Conservation (phyloP, 768 basidiomycete species). For the Amanita brunnescens region DNA sequence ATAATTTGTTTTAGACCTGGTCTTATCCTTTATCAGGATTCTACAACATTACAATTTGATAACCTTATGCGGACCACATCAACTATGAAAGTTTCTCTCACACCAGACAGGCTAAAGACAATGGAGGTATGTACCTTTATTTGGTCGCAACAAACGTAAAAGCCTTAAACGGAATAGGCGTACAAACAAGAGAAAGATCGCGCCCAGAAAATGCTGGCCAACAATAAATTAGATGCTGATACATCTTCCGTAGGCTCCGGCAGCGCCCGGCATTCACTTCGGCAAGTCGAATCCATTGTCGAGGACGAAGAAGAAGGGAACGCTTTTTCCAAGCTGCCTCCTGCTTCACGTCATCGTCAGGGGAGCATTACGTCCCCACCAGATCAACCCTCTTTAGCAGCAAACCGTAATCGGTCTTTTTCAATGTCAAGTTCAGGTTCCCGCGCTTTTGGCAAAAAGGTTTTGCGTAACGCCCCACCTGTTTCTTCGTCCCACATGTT, state of each 20-base stretch:
- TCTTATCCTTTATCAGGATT: constrained; percentile 31
- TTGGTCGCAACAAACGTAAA: constrained; percentile 25
- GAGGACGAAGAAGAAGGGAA: constrained; percentile 63
- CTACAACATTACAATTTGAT: constrained; percentile 70
- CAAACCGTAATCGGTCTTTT: constrained; percentile 30
- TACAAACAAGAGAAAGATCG: constrained; percentile 69
- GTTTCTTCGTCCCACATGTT: constrained; percentile 21
- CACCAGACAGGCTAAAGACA: constrained; percentile 85
- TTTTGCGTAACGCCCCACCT: constrained; percentile 23
- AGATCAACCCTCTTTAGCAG: constrained; percentile 20
- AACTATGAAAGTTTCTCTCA: constrained; percentile 94
- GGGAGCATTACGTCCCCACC: constrained; percentile 36
- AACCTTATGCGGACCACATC: constrained; percentile 82
- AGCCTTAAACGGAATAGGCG: constrained; percentile 32
- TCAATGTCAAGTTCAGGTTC: constrained; percentile 29
- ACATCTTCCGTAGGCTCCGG: constrained; percentile 21
- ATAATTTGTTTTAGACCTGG: constrained; percentile 5
- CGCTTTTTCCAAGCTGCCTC: constrained; percentile 19
- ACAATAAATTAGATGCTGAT: constrained; percentile 28
- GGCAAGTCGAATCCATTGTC: constrained; percentile 54
- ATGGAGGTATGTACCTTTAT: constrained; percentile 69
- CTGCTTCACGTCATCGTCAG: constrained; percentile 33
- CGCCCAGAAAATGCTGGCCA: constrained; percentile 27
- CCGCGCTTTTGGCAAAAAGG: constrained; percentile 18
- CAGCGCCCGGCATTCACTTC: constrained; percentile 35